phyloP scores from a whole-genome alignment of 1,139 yeast genomes.

The Geotrichum restrictum region DNA sequence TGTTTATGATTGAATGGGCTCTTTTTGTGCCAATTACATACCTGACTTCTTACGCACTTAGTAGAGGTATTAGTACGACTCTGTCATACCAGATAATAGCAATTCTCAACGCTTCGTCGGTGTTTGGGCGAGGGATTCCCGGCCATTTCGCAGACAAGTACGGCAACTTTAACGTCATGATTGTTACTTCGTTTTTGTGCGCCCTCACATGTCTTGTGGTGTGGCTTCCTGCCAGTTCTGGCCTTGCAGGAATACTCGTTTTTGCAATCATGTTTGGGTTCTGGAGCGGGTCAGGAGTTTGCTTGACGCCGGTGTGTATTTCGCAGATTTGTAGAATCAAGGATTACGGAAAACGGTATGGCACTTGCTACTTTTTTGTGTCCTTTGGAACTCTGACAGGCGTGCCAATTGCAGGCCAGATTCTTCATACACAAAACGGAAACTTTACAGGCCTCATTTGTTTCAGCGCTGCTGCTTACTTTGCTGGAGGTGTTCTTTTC shows the following conservation, averaged over 20 bases:
- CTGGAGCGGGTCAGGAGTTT: constrained; percentile 47
- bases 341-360: constrained; percentile 63
- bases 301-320: constrained; percentile 47
- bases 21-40: constrained; percentile 51
- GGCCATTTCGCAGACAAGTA: constrained; percentile 49
- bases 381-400: constrained; percentile 55
- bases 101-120: constrained; percentile 47
- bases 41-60: constrained; percentile 50
- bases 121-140: constrained; percentile 47
- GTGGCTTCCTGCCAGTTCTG: constrained; percentile 53
- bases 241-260: constrained; percentile 41
- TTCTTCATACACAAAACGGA: constrained; percentile 20
- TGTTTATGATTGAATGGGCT: constrained; percentile 48
- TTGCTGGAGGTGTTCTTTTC: constrained; percentile 30
- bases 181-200: constrained; percentile 4
- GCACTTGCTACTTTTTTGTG: constrained; percentile 62
- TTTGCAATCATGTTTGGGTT: constrained; percentile 55
- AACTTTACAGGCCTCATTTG: constrained; percentile 35
- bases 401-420: constrained; percentile 49
- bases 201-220: constrained; percentile 31
- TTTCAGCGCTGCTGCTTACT: constrained; percentile 34
- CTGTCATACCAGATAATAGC: constrained; percentile 46
- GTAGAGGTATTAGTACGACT: constrained; percentile 40
- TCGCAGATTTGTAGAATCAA: constrained; percentile 60
- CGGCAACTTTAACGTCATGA: constrained; percentile 34